Evolutionary conservation across 208 protist species (phyloP).

Genomic region (Leishmania martiniquensis): DNA sequence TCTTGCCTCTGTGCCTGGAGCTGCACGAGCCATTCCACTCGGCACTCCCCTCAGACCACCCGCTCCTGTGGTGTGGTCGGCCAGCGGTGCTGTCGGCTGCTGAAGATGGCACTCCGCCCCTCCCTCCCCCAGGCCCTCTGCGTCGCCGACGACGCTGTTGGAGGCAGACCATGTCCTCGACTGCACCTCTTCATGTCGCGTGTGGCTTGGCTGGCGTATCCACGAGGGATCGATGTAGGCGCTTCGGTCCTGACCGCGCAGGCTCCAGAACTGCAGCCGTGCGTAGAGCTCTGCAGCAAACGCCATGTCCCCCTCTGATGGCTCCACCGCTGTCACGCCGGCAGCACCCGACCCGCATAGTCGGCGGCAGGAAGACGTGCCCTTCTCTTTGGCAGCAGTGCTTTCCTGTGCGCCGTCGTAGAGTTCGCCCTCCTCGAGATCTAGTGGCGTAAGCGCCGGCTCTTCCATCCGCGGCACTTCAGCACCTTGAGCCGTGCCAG

Average conservation of each 20-base stretch:
- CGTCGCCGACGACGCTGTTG: too few species aligned
- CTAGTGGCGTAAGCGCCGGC: background rate
- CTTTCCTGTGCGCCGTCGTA: background rate
- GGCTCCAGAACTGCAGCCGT: constrained; percentile 72
- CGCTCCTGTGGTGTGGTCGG: background rate
- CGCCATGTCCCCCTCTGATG: constrained; percentile 52
- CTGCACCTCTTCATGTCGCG: background rate
- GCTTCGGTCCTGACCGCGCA: constrained; percentile 56
- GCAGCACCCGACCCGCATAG: background rate
- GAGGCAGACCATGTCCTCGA: background rate
- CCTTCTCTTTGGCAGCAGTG: background rate
- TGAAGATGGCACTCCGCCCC: background rate
- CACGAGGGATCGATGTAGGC: constrained; percentile 40
- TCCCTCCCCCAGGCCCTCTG: background rate
- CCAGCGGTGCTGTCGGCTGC: background rate
- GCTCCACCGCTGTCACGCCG: background rate
- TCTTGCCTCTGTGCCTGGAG: background rate
- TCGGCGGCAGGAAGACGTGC: background rate
- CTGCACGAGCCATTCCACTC: background rate
- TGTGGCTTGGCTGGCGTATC: constrained; percentile 1
- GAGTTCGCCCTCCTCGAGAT: background rate
- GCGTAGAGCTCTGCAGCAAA: constrained; percentile 69
- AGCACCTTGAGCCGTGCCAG: background rate
- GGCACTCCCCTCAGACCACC: too few species aligned
- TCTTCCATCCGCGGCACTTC: background rate